phyloP scores from a whole-genome alignment of 139 green algal species.

The Coelastrella sp. region DNA sequence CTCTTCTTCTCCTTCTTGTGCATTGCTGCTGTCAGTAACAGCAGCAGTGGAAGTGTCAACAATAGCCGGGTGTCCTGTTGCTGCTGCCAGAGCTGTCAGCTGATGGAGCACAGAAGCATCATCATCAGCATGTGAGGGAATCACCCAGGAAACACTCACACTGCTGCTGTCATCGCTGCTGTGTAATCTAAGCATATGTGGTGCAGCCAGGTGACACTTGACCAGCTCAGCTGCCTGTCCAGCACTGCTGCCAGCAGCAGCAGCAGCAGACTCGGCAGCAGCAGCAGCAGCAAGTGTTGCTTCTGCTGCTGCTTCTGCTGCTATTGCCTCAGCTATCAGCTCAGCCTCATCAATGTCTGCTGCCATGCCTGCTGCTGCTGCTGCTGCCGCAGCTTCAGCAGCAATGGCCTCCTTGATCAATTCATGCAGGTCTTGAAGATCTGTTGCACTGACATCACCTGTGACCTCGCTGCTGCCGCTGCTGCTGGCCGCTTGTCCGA shows the following conservation, averaged over 20 bases:
- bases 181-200: background rate
- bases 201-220: background rate
- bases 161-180: too few relatives aligned
- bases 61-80: slow-evolving; percentile 19
- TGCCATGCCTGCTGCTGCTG: background rate
- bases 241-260: slow-evolving; percentile 2
- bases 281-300: background rate
- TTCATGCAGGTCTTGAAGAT: background rate
- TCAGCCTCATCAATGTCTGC: background rate
- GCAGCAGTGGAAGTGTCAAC: background rate
- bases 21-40: background rate
- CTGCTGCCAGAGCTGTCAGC: slow-evolving; percentile 20
- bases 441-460: background rate
- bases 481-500: slow-evolving; percentile 13
- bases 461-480: slow-evolving; percentile 30
- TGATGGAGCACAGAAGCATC: background rate
- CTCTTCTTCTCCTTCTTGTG: too few relatives aligned
- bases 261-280: slow-evolving; percentile 9
- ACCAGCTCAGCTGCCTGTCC: slow-evolving; percentile 24
- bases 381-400: slow-evolving; percentile 15
- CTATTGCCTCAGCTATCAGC: slow-evolving; percentile 2
- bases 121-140: background rate
- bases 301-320: slow-evolving; percentile 14
- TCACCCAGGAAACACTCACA: slow-evolving; percentile 27
- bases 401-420: background rate